Conservation (phyloP, 2,329 filamentous ascomycete species). For the Venturia aucupariae region DNA sequence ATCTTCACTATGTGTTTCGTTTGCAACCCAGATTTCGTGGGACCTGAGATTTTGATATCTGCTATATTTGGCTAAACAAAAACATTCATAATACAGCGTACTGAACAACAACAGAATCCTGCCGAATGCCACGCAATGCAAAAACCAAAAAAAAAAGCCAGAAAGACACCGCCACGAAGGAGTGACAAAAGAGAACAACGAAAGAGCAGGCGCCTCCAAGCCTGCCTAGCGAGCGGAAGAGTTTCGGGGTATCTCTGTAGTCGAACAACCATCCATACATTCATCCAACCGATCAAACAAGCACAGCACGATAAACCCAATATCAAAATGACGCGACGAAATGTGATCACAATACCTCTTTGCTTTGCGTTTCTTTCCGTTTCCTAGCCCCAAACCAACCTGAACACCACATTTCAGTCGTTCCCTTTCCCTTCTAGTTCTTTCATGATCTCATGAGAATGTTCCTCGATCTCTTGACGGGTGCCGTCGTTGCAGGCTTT, state of each 20-base stretch:
- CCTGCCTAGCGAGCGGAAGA: constrained; percentile 5
- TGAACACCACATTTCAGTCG: neutral
- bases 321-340: neutral
- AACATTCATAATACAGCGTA: neutral
- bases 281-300: neutral
- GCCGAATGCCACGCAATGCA: neutral
- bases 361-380: neutral
- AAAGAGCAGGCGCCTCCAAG: neutral
- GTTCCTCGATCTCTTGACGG: neutral
- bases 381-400: neutral
- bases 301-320: neutral
- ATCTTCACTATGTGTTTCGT: neutral
- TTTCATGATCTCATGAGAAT: constrained; percentile 2
- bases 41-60: neutral
- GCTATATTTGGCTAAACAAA: neutral
- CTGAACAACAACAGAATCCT: no score
- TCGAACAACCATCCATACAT: neutral
- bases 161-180: neutral
- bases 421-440: neutral
- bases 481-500: neutral
- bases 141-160: neutral
- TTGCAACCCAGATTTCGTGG: neutral
- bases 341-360: neutral
- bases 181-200: neutral
- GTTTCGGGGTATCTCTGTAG: constrained; percentile 8